phyloP scores from a whole-genome alignment of 441 rosid species.

The Mallotus repandus region DNA sequence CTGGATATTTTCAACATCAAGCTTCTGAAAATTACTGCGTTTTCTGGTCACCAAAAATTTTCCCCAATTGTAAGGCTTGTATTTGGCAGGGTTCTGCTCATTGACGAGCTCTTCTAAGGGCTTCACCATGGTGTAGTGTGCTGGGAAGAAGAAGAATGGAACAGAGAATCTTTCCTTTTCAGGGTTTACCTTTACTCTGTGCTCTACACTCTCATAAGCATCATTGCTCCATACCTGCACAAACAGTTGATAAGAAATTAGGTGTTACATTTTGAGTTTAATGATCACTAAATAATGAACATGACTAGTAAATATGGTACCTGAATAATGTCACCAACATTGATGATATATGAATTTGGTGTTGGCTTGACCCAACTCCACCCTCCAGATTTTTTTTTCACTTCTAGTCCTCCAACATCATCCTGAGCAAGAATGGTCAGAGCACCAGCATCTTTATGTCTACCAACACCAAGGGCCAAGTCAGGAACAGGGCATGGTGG shows the following conservation, averaged over 20 bases:
- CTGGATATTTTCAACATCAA: slow-evolving; percentile 54
- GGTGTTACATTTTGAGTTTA: too few species aligned
- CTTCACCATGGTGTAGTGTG: slow-evolving; percentile 58
- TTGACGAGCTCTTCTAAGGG: slow-evolving; percentile 62
- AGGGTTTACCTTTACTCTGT: slow-evolving; percentile 75
- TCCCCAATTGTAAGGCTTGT: slow-evolving; percentile 62
- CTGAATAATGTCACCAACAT: slow-evolving; percentile 78
- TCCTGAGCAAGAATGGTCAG: slow-evolving; percentile 77
- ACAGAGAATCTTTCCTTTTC: slow-evolving; percentile 63
- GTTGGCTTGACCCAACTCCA: slow-evolving; percentile 70
- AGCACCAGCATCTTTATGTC: slow-evolving; percentile 78
- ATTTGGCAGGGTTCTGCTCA: slow-evolving; percentile 47
- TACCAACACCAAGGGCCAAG: slow-evolving; percentile 71
- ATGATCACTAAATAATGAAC: too few species aligned
- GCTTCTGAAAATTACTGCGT: slow-evolving; percentile 64
- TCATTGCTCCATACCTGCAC: slow-evolving; percentile 78
- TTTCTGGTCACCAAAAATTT: slow-evolving; percentile 47
- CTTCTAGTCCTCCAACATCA: slow-evolving; percentile 65
- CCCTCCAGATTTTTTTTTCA: slow-evolving; percentile 48
- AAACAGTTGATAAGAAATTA: neutral
- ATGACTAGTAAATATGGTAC: slow-evolving; percentile 20
- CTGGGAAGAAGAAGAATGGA: slow-evolving; percentile 80
- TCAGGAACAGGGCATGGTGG: slow-evolving; percentile 81
- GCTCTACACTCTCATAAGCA: slow-evolving; percentile 82
- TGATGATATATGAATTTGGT: slow-evolving; percentile 68